A percentile compares a stretch with the other conserved stretches of the same genome.
phyloP scores from a whole-genome alignment of 108 stramenopile genomes.

The Licmophora abbreviata region DNA sequence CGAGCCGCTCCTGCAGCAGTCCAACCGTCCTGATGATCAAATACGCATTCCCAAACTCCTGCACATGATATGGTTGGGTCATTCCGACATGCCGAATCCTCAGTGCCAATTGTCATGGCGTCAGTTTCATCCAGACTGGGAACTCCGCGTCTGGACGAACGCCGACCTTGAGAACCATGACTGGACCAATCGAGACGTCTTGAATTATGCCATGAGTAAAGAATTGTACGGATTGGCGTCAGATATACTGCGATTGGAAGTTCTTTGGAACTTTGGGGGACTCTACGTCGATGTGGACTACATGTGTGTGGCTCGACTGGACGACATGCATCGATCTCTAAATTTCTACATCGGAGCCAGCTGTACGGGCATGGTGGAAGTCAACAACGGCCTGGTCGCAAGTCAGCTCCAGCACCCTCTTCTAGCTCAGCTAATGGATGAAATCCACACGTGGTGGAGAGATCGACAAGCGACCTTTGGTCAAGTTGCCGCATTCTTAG shows the following conservation, averaged over 20 bases:
- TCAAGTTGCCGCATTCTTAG: slow-evolving; percentile 2
- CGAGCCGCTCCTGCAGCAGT: no score
- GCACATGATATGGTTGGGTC: no score
- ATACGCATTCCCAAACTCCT: no score
- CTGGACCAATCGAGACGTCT: slow-evolving; percentile 18
- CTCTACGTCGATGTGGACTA: slow-evolving; percentile 37
- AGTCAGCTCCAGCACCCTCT: slow-evolving; percentile 24
- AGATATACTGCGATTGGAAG: slow-evolving; percentile 29
- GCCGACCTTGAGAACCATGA: background rate
- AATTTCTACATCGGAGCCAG: slow-evolving; percentile 38
- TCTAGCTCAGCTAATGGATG: slow-evolving; percentile 21
- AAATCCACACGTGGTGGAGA: slow-evolving; percentile 12
- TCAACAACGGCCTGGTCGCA: slow-evolving; percentile 35
- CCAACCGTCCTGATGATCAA: no score
- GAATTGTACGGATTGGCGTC: slow-evolving; percentile 30
- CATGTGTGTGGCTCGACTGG: slow-evolving; percentile 22
- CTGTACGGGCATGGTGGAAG: slow-evolving; percentile 27
- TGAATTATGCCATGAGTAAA: slow-evolving; percentile 14
- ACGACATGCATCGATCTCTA: slow-evolving; percentile 4
- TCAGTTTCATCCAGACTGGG: background rate
- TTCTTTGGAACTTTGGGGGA: slow-evolving; percentile 26
- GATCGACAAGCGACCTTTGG: background rate
- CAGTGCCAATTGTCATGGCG: background rate
- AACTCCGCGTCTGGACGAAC: background rate
- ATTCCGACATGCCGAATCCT: no score